Evolutionary conservation across 208 protist genomes (phyloP), one percentile per base, ranked within the genome.

Genomic region (Vickermania spadyakhi): DNA sequence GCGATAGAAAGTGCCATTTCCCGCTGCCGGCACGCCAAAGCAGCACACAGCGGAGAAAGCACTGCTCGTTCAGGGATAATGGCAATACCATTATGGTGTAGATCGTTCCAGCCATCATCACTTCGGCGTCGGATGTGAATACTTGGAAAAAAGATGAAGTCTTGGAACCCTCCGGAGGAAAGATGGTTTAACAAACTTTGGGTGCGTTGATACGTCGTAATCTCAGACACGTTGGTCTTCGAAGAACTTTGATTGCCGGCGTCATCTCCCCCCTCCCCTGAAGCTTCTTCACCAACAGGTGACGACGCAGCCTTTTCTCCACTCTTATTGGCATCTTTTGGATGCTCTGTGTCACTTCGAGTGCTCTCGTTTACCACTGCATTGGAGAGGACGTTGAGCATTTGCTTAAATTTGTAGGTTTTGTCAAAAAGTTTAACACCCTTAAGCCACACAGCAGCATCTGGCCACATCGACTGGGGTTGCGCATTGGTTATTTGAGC

Each of bases 1-100:
- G 75, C 73, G 51, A 92, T 88, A 31, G 60, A 58, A 55, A 86
- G 86, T 5, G 84, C 84, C 64, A 85, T 64, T 45, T 73, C 56
- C 3, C 70, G 78, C 36, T 77, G 77, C 2, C 81, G 70, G 21
- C 73, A 66, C 49, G 79, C 68, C 7, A 92, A 42, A 22, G 81
- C 81, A 1, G 70, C 68, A 54, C 81, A 89, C 26, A 92, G 67
- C 26, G 81, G 85, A 21, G 66, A 73, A 27, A 92, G 64, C 14
- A 66, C 63, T 5, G 68, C 69, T 53, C 79, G 70, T 50, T 82
- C 79, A 2, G 79, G 70, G 56, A 86, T 80, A 21, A 86, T 67
- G n/a, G 67, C 60, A 52, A 59, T 41, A 7, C 55, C 55, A 21
- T 42, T 59, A 14, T 21, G 13, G 11, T 28, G 22, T 52, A 14